Base-by-base conservation (phyloP, 441 rosid species). In the Arabidopsis lyrata region DNA sequence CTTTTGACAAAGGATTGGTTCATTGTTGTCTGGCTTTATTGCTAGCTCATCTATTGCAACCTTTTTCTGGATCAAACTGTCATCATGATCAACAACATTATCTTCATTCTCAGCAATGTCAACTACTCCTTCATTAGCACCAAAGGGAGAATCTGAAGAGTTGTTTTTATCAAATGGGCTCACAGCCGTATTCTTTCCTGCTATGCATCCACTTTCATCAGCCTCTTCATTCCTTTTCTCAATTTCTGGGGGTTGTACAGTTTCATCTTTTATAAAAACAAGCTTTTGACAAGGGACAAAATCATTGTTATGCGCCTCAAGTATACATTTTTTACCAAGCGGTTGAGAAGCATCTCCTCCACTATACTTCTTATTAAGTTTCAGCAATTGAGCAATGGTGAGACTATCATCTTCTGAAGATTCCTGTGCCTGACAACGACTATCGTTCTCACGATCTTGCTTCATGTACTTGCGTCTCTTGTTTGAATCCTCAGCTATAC, bases 391-490 rank as follows among this genome's bases (percentile, higher is more conserved):
- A 24, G 65, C 31, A 45, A 64, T 1, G 41, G 58, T 53, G 27
- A 53, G 54, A 16, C 5, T 10, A 27, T 36, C 50, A 39, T 27
- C 27, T 6, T 61, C 52, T 49, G 66, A 71, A 11, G 20, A 8
- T 34, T 35, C 27, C 5, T 34, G 24, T 9, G 15, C 47, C 48
- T 56, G 53, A 44, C 9, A 56, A 41, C 14, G 20, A 44, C 10
- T 55, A 49, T 12, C 53, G 6, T 39, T 13, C 42, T 60, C 68
- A 71, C 14, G 38, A 72, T 16, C 8, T 72, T 2, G 47, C 39
- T 63, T 72, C 36, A 53, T 16, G 22, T 24, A 13, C 44, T 63
- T 47, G n/a, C 13, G 14, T 53, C 47, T 71, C 41, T 50, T 48
- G 8, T 6, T 48, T 16, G 3, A 11, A 18, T 6, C 18, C 2